Evolutionary conservation across 1,284 basidiomycete species (phyloP), one percentile per base, ranked within the genome.

Genomic region (Trametes versicolor): DNA sequence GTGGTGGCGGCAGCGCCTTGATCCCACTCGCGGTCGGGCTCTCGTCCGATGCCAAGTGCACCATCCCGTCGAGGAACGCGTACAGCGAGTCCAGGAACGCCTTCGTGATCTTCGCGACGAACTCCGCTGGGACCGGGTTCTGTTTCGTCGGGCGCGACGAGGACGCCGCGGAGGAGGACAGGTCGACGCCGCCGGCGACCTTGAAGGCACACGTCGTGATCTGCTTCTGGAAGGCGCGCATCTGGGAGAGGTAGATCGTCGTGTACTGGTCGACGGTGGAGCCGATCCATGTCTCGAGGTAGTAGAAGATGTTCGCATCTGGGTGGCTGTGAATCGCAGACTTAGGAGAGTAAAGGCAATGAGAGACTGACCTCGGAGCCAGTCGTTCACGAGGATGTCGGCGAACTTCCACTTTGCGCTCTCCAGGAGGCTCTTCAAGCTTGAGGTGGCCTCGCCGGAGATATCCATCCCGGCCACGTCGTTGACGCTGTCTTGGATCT

Each of bases 1-100:
- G 74, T 21, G 79, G 78, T 29, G 73, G 68, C 34, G 74, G 58
- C 39, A 57, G 17, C 23, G 77, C 77, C 54, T 78, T 74, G 66
- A 80, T 77, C n/a, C 79, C 84, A 2, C 73, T 75, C 9, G 77
- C 74, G 19, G 84, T 77, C n/a, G 85, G 83, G n/a, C 83, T 84
- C 69, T 91, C 89, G 60, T 91, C 86, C 49, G 93, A 92, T 9
- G 95, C 94, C 15, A 98, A 83, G 60, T 90, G 86, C 27, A 97
- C 88, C 54, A 99, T 81, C 0, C 97, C 97, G 71, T 99, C 96
- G 52, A 99, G 82, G 70, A 98, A 91, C 27, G 92, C 90, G 77
- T 97, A 96, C 34, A 98, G 75, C 0, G 91, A 88, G 74, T 99
- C 96, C 53, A 98, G 78, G 78, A 98, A 98, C 0, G 92, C 88